Evolutionary conservation across 2,329 filamentous ascomycete species (phyloP).

Genomic region (Dactylonectria macrodidyma): DNA sequence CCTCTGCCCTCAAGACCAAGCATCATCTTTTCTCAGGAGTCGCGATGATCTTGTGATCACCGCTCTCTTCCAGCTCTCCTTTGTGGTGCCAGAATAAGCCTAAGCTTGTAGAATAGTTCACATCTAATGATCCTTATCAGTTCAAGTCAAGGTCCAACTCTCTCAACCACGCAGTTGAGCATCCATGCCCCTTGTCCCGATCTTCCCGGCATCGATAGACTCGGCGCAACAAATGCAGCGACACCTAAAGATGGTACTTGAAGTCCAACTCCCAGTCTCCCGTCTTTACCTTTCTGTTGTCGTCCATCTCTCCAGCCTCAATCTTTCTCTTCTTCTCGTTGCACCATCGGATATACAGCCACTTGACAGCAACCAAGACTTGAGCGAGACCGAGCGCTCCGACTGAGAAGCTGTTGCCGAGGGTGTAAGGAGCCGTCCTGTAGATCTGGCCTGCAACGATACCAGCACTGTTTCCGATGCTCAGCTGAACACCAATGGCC

Average conservation of each 20-base stretch:
- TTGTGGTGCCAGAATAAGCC: no score
- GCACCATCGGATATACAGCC: conserved; percentile 59
- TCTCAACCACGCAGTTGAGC: no score
- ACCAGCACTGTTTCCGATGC: conserved; percentile 62
- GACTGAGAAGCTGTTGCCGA: conserved; percentile 49
- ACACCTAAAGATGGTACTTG: conserved; percentile 57
- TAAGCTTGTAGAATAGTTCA: no score
- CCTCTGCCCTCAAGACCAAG: no score
- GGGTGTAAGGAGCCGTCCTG: conserved; percentile 49
- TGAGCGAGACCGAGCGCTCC: conserved; percentile 47
- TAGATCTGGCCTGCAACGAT: conserved; percentile 59
- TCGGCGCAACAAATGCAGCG: no score
- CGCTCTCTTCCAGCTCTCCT: no score
- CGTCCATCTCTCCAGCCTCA: conserved; percentile 58
- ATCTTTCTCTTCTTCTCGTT: conserved; percentile 57
- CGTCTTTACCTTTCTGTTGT: conserved; percentile 60
- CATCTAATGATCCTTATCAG: no score
- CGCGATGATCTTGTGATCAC: no score
- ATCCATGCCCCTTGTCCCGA: no score
- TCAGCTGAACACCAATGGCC: conserved; percentile 62
- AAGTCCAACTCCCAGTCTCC: conserved; percentile 65
- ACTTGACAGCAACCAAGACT: conserved; percentile 56
- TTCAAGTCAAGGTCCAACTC: no score
- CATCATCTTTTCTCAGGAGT: no score
- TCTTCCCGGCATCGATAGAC: no score